A percentile compares a stretch with the other conserved stretches of the same genome.
phyloP scores from a whole-genome alignment of 768 basidiomycete species.

The Imleria badia region DNA sequence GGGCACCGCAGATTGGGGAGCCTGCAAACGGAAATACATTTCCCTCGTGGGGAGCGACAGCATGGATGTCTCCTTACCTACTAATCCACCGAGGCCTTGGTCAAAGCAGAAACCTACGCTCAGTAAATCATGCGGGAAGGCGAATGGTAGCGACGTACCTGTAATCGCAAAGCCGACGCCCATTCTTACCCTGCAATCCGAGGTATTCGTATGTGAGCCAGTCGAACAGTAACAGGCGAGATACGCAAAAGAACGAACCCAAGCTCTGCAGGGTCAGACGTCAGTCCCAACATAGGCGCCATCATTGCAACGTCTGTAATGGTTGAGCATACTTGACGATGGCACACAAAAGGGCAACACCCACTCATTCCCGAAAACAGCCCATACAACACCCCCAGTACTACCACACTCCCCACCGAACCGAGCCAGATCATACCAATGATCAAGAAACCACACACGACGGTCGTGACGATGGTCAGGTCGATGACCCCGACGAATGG shows the following conservation, averaged over 20 bases:
- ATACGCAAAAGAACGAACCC: slow-evolving; percentile 33
- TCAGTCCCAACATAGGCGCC: slow-evolving; percentile 46
- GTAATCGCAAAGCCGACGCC: slow-evolving; percentile 49
- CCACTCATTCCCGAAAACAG: slow-evolving; percentile 47
- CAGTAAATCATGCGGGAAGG: no score
- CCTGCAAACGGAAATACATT: slow-evolving; percentile 35
- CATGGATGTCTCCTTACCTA: slow-evolving; percentile 10
- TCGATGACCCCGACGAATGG: slow-evolving; percentile 45
- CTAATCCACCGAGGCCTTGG: slow-evolving; percentile 26
- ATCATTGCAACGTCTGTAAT: slow-evolving; percentile 37
- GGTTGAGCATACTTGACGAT: not conserved
- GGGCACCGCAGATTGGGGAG: slow-evolving; percentile 56
- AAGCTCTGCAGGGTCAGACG: slow-evolving; percentile 49
- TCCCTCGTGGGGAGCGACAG: not conserved
- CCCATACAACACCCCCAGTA: slow-evolving; percentile 47
- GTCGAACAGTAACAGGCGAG: not conserved
- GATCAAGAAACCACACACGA: slow-evolving; percentile 38
- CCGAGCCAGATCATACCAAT: slow-evolving; percentile 46
- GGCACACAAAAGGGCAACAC: slow-evolving; percentile 1
- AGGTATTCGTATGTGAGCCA: not conserved
- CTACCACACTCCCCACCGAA: slow-evolving; percentile 37
- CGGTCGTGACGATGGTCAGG: slow-evolving; percentile 37
- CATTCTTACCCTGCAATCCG: slow-evolving; percentile 33
- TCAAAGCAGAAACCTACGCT: no score
- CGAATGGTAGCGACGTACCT: slow-evolving; percentile 25